Percentiles rank a stretch among this genome's conserved stretches.
These are phyloP conservation scores for Sungouiozyma intestinalis DNA, from an alignment of 805 yeast species.

Conservation along the genomic window DNA sequence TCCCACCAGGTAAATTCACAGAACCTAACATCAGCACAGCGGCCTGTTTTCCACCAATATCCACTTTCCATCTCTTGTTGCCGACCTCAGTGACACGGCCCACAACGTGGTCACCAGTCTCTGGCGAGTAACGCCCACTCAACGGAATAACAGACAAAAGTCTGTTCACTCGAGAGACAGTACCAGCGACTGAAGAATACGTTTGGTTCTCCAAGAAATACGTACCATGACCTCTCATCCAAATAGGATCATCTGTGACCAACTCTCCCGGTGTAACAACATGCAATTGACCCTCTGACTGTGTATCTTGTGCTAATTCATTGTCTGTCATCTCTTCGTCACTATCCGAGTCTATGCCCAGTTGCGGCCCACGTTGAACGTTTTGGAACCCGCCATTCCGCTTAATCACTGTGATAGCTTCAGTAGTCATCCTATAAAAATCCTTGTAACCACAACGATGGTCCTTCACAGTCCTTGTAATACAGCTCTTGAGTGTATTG, in stretches of 20 bases:
- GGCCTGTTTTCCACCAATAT: conserved; percentile 89
- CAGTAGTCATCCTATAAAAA: conserved; percentile 18
- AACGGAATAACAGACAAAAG: conserved; percentile 77
- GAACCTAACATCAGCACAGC: conserved; percentile 91
- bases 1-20: conserved; percentile 95
- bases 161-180: conserved; percentile 75
- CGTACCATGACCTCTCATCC: conserved; percentile 99
- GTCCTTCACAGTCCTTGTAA: too few relatives aligned
- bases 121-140: conserved; percentile 82
- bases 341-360: conserved; percentile 7
- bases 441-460: too few relatives aligned
- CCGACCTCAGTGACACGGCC: conserved; percentile 95
- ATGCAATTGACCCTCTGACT: conserved; percentile 12
- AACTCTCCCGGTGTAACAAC: conserved; percentile 93
- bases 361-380: conserved; percentile 6
- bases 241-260: conserved; percentile 87
- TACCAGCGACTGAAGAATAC: conserved; percentile 88
- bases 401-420: conserved; percentile 21
- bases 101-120: conserved; percentile 91
- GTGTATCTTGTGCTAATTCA: conserved; percentile 18
- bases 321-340: conserved; percentile 24
- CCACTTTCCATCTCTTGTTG: conserved; percentile 91
- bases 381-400: conserved; percentile 21
- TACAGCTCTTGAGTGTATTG: too few relatives aligned
- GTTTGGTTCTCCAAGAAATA: conserved; percentile 67